These are phyloP conservation scores for Phytophthora sojae DNA, from an alignment of 352 stramenopile genomes.

Conservation along the genomic window DNA sequence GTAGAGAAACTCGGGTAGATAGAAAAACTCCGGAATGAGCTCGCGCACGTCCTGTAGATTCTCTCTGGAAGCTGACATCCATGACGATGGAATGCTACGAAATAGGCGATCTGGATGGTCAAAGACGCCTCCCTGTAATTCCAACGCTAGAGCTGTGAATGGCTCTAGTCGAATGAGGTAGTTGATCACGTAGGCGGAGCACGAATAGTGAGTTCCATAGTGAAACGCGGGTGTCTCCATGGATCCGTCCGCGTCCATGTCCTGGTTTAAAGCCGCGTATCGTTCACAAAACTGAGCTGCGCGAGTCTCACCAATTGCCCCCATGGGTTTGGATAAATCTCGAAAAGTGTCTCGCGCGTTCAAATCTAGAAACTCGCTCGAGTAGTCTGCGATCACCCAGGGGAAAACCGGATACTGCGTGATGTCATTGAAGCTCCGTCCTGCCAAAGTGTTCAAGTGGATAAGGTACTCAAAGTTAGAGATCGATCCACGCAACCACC, in stretches of 20 bases:
- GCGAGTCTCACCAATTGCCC: slow-evolving; percentile 87
- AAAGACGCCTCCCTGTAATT: slow-evolving; percentile 84
- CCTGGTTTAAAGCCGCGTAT: slow-evolving; percentile 73
- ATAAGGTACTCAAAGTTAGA: slow-evolving; percentile 98
- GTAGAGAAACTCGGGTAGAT: slow-evolving; percentile 81
- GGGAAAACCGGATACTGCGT: slow-evolving; percentile 98
- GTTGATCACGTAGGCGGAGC: slow-evolving; percentile 96
- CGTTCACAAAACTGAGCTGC: slow-evolving; percentile 88
- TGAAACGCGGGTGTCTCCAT: slow-evolving; percentile 93
- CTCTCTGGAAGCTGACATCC: slow-evolving; percentile 93
- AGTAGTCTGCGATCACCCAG: slow-evolving; percentile 95
- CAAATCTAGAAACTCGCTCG: slow-evolving; percentile 87
- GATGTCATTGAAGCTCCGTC: slow-evolving; percentile 97
- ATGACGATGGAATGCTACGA: slow-evolving; percentile 94
- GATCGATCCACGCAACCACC: slow-evolving; percentile 70
- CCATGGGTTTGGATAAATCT: slow-evolving; percentile 95
- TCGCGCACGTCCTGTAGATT: slow-evolving; percentile 90
- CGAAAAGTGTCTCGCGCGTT: slow-evolving; percentile 81
- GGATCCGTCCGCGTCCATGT: slow-evolving; percentile 36
- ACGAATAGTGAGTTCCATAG: slow-evolving; percentile 98
- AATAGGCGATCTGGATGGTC: slow-evolving; percentile 97
- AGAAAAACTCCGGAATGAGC: slow-evolving; percentile 85
- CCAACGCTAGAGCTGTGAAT: slow-evolving; percentile 73
- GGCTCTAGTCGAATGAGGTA: slow-evolving; percentile 96
- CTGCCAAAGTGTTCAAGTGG: slow-evolving; percentile 95